phyloP scores from a whole-genome alignment of 805 yeast genomes.

The Lipomyces mesembrius region DNA sequence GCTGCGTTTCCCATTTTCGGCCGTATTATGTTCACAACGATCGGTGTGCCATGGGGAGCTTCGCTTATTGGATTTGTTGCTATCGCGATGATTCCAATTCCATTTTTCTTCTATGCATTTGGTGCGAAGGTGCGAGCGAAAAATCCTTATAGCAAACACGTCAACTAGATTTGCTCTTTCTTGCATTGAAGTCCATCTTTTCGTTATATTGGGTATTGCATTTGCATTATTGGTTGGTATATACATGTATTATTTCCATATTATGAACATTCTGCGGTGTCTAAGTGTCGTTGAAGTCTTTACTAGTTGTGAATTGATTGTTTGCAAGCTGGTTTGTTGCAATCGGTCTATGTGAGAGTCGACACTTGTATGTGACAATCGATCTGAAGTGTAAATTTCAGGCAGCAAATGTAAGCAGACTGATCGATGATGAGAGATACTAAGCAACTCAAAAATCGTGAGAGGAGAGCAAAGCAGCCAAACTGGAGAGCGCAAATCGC shows the following conservation, averaged over 20 bases:
- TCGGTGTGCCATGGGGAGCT: conserved; percentile 63
- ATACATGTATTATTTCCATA: neutral
- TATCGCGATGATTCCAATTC: conserved; percentile 58
- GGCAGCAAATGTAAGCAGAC: too few relatives aligned
- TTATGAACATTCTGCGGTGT: neutral
- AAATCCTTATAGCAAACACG: conserved; percentile 31
- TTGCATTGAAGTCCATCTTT: neutral
- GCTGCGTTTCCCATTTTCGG: conserved; percentile 67
- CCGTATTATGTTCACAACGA: conserved; percentile 54
- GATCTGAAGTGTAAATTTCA: too few relatives aligned
- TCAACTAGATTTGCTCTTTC: conserved; percentile 5
- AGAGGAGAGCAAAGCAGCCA: too few relatives aligned
- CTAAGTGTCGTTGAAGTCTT: neutral
- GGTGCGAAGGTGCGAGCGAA: conserved; percentile 51
- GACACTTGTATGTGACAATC: too few relatives aligned
- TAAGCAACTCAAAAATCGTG: too few relatives aligned
- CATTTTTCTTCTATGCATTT: conserved; percentile 57
- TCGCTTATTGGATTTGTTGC: conserved; percentile 56
- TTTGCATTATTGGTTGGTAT: neutral
- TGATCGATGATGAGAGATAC: too few relatives aligned
- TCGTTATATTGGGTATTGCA: neutral
- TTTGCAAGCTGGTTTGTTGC: too few relatives aligned
- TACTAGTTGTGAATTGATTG: too few relatives aligned
- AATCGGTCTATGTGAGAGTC: too few relatives aligned
- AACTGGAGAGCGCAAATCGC: too few relatives aligned